phyloP scores from a whole-genome alignment of 169 alveolate species.

The Cryptosporidium parvum region DNA sequence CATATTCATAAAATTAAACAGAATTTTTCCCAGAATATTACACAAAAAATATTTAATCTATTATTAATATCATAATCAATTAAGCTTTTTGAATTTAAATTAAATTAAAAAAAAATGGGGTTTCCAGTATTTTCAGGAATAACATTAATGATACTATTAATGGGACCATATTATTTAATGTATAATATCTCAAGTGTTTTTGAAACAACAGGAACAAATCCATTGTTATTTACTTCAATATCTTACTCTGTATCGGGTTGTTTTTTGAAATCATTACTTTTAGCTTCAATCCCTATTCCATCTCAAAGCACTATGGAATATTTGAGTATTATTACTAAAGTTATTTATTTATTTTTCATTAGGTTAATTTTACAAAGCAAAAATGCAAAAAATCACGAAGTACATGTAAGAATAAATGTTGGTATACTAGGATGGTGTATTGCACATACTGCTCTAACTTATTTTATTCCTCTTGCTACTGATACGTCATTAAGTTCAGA shows the following conservation, averaged over 20 bases:
- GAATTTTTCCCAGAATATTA: neutral
- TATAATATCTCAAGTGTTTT: neutral
- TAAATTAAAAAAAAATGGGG: conserved; percentile 16
- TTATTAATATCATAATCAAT: neutral
- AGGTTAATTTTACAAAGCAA: conserved; percentile 23
- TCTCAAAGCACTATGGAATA: conserved; percentile 12
- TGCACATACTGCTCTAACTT: conserved; percentile 29
- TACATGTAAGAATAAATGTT: conserved; percentile 31
- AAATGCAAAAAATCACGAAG: conserved; percentile 49
- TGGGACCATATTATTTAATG: conserved; percentile 63
- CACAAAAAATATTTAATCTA: too few relatives aligned
- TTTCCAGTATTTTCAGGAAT: conserved; percentile 70
- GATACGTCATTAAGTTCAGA: conserved; percentile 53
- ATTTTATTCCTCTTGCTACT: conserved; percentile 56
- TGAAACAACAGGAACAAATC: conserved; percentile 46
- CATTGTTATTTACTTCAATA: conserved; percentile 42
- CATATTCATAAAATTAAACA: too few relatives aligned
- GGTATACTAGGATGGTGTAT: conserved; percentile 59
- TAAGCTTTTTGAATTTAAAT: neutral
- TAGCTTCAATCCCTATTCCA: conserved; percentile 63
- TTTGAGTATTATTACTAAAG: conserved; percentile 39
- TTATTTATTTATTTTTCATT: conserved; percentile 29
- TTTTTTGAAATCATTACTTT: conserved; percentile 40
- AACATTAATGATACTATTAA: conserved; percentile 19
- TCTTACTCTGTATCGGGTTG: conserved; percentile 26